A percentile compares a stretch with the other conserved stretches of the same genome.
Evolutionary conservation across 345 rosid species (phyloP).

Genomic region (Syzygium aqueum): DNA sequence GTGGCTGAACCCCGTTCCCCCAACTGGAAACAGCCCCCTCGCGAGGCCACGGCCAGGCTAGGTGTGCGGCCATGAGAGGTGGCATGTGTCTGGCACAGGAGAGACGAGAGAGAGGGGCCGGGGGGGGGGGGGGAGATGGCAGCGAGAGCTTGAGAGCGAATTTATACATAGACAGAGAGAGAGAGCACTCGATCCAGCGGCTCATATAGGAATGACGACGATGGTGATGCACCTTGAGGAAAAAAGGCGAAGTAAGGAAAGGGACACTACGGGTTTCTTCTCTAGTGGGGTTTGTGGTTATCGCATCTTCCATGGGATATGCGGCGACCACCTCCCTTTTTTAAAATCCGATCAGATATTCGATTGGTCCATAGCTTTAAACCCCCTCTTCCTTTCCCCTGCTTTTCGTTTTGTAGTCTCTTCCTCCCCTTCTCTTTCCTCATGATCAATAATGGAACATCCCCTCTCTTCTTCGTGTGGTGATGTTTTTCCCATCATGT

Average conservation of each 20-base stretch:
- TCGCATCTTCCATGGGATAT: constrained; percentile 11
- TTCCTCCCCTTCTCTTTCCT: not conserved
- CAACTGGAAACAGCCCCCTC: not conserved
- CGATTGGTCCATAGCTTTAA: not conserved
- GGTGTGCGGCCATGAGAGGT: not conserved
- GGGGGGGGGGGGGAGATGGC: not conserved
- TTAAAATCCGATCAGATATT: not conserved
- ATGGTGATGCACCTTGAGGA: not conserved
- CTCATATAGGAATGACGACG: not conserved
- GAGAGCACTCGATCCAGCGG: not conserved
- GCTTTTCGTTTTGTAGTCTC: not conserved
- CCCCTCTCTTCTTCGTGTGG: not conserved
- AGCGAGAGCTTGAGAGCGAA: not conserved
- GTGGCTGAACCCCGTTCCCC: not conserved
- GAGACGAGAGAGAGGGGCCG: not conserved
- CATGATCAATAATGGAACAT: not conserved
- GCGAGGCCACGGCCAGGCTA: not conserved
- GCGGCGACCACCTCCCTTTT: constrained; percentile 4
- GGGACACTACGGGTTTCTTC: not conserved
- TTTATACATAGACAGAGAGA: not conserved
- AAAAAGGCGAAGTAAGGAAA: not conserved
- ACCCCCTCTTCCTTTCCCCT: not conserved
- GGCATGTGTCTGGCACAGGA: not conserved
- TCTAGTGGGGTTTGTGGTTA: not conserved
- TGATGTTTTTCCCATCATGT: not conserved